Percentiles rank a stretch among this genome's conserved stretches.
Evolutionary conservation across 169 alveolate species (phyloP).

Genomic region (Plasmodium fragile): DNA sequence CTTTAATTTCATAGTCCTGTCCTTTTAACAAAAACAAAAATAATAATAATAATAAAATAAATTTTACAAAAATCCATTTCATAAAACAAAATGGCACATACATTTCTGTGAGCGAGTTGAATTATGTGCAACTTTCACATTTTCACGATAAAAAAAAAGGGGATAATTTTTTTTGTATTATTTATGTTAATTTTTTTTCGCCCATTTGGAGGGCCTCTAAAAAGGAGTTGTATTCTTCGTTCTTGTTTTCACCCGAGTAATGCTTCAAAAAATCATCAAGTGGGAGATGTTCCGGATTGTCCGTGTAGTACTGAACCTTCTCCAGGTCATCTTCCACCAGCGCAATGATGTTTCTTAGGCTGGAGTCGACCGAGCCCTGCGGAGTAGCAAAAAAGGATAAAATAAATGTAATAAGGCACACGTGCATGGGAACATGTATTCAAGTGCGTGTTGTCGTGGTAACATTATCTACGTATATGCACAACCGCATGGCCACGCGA

Average conservation of each 20-base stretch:
- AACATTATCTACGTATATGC: neutral
- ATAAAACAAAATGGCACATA: neutral
- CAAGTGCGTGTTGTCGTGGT: neutral
- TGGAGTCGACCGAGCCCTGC: constrained; percentile 74
- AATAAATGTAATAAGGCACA: neutral
- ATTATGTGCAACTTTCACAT: neutral
- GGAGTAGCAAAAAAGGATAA: neutral
- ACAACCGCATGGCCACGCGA: neutral
- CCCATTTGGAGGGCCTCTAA: constrained; percentile 17
- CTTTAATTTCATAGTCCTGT: neutral
- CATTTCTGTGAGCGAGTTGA: neutral
- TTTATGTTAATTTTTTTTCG: neutral
- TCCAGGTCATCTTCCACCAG: constrained; percentile 40
- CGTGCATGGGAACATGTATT: neutral
- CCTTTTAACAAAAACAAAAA: neutral
- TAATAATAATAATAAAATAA: neutral
- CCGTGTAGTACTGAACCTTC: constrained; percentile 48
- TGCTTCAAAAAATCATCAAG: constrained; percentile 36
- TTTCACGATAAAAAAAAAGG: constrained; percentile 7
- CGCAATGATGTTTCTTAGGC: constrained; percentile 54
- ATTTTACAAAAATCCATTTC: neutral
- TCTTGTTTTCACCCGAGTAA: constrained; percentile 19
- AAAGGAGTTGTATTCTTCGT: constrained; percentile 22
- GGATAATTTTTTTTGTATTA: neutral
- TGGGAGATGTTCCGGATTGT: constrained; percentile 67